Base-by-base conservation (phyloP, 768 basidiomycete genomes). In the Kwoniella newhampshirensis region DNA sequence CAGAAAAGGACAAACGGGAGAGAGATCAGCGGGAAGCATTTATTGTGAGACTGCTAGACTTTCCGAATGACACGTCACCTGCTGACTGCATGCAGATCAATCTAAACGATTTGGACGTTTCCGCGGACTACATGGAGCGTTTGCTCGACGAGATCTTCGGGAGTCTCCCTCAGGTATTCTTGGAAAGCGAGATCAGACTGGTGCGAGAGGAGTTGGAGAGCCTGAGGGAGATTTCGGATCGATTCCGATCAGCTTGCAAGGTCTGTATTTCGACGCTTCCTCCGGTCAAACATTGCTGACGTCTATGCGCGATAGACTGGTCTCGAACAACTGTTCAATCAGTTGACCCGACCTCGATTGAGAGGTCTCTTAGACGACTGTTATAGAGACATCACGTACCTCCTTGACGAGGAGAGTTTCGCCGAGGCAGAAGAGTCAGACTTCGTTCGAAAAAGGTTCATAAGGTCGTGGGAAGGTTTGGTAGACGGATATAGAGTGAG, bases 321-420 rank as follows among this genome's bases (percentile, higher is more conserved):
- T 15, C 79, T 96, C 25, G 96, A 99, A 66, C 91, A 94, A 66
- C 80, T 98, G 35, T 97, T 98, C 80, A 97, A 92, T 67, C 94
- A 98, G 71, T 81, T 97, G 9, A 82, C 93, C 66, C 83, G 93
- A 18, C 93, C 96, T 0, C 86, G 85, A 57, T 76, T 99, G 45
- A 85, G 96, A 23, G 87, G 84, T 32, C 80, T 98, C 43, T 81
- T 97, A 44, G 77, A 84, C 4, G 96, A 98, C 59, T 83, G 91
- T 6, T 96, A 94, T 77, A 91, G 87, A 71, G 93, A 93, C 62
- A 82, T 91, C 6, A 84, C 85, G 4, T 98, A 99, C 71, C 75
- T 88, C 21, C 79, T 98, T 13, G 91, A 96, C 67, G 94, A 98
- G 50, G 91, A 96, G 58, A 79, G 79, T 0, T 98, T 94, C 71